These are phyloP conservation scores for Chaetomium fimeti DNA, from an alignment of 495 filamentous ascomycete genomes.

Conservation along the genomic window DNA sequence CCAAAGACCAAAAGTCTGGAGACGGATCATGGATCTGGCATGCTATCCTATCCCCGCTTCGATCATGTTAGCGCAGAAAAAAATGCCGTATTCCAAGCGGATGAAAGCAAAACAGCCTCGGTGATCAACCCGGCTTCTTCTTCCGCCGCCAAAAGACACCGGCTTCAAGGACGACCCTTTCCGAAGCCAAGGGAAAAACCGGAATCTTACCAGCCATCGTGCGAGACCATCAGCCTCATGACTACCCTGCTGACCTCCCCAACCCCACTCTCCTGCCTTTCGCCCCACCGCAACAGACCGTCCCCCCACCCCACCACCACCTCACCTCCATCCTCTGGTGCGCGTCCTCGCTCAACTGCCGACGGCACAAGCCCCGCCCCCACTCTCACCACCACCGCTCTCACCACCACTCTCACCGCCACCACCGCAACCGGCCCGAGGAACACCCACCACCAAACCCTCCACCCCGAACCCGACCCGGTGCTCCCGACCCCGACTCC, in stretches of 20 bases:
- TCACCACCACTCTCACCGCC: neutral
- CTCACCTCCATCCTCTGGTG: neutral
- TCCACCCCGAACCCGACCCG: neutral
- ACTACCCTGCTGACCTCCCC: constrained; percentile 8
- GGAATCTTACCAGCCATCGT: neutral
- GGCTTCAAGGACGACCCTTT: neutral
- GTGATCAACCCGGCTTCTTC: too few species aligned
- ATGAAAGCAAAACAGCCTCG: neutral
- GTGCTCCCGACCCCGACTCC: constrained; percentile 18
- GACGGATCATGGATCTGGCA: too few species aligned
- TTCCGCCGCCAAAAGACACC: neutral
- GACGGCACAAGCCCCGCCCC: neutral
- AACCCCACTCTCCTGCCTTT: constrained; percentile 6
- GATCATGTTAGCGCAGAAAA: too few species aligned
- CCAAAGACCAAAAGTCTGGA: neutral
- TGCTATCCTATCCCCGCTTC: too few species aligned
- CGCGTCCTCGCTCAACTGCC: constrained; percentile 13
- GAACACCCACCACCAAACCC: neutral
- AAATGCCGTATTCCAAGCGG: neutral
- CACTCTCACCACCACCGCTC: neutral
- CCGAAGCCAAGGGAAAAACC: neutral
- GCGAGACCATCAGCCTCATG: constrained; percentile 4
- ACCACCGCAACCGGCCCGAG: neutral
- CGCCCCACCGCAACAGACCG: neutral
- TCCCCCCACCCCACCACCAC: neutral